phyloP scores from a whole-genome alignment of 257 asterid genomes.

The Fraxinus cuspidata region DNA sequence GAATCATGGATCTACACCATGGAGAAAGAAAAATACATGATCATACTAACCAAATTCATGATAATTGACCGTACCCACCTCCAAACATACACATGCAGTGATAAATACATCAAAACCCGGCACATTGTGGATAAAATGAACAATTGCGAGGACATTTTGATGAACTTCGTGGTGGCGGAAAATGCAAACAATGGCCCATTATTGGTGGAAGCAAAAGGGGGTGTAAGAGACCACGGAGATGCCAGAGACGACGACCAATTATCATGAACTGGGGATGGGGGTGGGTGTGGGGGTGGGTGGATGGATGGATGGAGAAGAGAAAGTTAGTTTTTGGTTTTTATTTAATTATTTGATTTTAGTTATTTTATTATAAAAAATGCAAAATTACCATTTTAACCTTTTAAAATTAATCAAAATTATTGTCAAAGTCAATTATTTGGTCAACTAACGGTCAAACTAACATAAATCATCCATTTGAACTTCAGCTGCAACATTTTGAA shows the following conservation, averaged over 20 bases:
- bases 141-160: conserved; percentile 86
- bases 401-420: too few species aligned
- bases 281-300: too few species aligned
- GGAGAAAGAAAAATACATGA: conserved; percentile 68
- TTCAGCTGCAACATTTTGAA: too few species aligned
- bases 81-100: conserved; percentile 59
- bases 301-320: too few species aligned
- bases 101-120: conserved; percentile 25
- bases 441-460: too few species aligned
- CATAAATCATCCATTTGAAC: too few species aligned
- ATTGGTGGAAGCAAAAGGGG: conserved; percentile 56
- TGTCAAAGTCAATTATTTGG: too few species aligned
- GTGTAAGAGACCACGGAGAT: conserved; percentile 84
- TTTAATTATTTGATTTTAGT: too few species aligned
- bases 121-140: conserved; percentile 26
- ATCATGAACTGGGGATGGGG: too few species aligned
- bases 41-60: conserved; percentile 77
- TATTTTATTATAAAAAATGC: too few species aligned
- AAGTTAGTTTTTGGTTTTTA: too few species aligned
- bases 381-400: too few species aligned
- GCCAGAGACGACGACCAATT: conserved; percentile 62
- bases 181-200: conserved; percentile 59
- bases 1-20: conserved; percentile 78
- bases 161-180: conserved; percentile 80
- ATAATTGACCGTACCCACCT: conserved; percentile 50